phyloP scores from a whole-genome alignment of 108 stramenopile species.

The Thalassiosira profunda region DNA sequence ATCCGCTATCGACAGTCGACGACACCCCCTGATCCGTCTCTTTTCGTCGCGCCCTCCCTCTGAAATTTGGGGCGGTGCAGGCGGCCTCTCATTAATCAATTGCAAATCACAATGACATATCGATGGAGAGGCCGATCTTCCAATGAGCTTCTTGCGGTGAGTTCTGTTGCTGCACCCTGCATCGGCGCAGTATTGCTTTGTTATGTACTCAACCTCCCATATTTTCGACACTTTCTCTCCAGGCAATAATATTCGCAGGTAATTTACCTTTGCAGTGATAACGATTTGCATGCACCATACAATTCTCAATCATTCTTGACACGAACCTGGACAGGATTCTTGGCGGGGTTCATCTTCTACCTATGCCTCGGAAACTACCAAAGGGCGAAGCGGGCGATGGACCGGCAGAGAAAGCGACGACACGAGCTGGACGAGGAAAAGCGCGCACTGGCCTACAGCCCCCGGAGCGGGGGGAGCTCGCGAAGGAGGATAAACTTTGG shows the following conservation, averaged over 20 bases:
- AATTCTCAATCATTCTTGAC: constrained; percentile 29
- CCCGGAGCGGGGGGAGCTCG: constrained; percentile 16
- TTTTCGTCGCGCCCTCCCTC: no score
- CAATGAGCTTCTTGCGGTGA: constrained; percentile 66
- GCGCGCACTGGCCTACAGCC: constrained; percentile 35
- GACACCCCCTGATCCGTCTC: no score
- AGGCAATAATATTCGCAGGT: neutral
- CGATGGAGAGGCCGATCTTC: constrained; percentile 69
- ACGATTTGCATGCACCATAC: constrained; percentile 1
- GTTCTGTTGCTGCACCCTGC: constrained; percentile 7
- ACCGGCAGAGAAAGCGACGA: constrained; percentile 70
- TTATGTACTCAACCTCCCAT: neutral
- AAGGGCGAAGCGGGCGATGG: constrained; percentile 83
- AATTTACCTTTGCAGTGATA: neutral
- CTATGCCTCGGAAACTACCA: constrained; percentile 88
- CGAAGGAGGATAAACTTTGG: constrained; percentile 17
- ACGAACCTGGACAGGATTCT: constrained; percentile 66
- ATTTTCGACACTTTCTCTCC: neutral
- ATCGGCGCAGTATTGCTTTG: neutral
- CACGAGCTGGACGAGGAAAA: constrained; percentile 57
- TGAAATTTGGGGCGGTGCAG: no score
- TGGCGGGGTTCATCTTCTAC: constrained; percentile 80
- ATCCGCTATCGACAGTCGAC: no score
- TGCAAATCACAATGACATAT: constrained; percentile 63
- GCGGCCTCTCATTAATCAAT: no score